A percentile compares a stretch with the other conserved stretches of the same genome.
Evolutionary conservation across 2,329 filamentous ascomycete genomes (phyloP).

Genomic region (Xylaria arbuscula): DNA sequence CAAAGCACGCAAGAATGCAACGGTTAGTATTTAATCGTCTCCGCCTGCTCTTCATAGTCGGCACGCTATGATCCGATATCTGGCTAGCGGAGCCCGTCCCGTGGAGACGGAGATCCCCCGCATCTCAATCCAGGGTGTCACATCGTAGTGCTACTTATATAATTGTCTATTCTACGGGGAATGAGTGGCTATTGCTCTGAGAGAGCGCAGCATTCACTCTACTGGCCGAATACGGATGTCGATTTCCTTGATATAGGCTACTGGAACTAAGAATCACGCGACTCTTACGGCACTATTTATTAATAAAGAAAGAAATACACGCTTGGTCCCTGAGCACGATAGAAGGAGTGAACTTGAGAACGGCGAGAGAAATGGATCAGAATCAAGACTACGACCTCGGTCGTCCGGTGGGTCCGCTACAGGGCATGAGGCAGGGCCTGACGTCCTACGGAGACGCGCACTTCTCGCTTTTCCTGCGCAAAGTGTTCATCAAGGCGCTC

Average conservation of each 20-base stretch:
- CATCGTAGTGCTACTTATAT: not conserved
- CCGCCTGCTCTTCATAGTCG: constrained; percentile 16
- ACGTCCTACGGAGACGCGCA: constrained; percentile 78
- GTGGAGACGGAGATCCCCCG: constrained; percentile 32
- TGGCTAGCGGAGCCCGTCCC: constrained; percentile 27
- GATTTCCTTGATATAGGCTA: not conserved
- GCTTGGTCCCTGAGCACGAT: not conserved
- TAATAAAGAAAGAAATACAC: not conserved
- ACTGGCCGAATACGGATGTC: not conserved
- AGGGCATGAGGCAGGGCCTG: constrained; percentile 71
- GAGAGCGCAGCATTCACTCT: not conserved
- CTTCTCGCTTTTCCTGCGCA: constrained; percentile 79
- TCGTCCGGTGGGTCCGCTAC: constrained; percentile 59
- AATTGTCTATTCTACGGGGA: not conserved
- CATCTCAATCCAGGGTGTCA: constrained; percentile 15
- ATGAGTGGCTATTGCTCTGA: not conserved
- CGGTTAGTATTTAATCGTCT: constrained; percentile 1
- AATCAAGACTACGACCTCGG: constrained; percentile 70
- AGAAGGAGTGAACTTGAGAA: not conserved
- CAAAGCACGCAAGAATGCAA: not conserved
- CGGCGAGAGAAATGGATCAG: constrained; percentile 17
- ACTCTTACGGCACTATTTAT: not conserved
- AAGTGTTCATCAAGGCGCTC: constrained; percentile 81
- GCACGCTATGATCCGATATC: not conserved
- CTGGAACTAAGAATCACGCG: not conserved